Base-by-base conservation (phyloP, 371 early-diverging fungal species). In the Mucor saturninus region DNA sequence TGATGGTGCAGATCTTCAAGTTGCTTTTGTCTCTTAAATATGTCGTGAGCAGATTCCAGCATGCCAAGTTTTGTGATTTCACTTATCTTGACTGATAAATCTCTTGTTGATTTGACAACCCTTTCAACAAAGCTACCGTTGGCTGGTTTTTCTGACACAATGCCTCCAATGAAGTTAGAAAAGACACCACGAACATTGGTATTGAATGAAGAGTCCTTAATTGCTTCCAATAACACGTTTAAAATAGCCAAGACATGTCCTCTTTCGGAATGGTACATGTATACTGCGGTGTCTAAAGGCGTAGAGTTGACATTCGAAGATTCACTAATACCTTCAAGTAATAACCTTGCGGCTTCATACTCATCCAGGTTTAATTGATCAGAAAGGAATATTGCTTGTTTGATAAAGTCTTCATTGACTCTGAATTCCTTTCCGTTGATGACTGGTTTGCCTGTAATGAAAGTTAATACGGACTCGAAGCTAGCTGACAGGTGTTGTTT, bases 351-450 rank as follows among this genome's bases (percentile, higher is more conserved):
- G 2, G 93, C 93, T 13, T 84, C 73, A 61, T 83, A 80, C 65
- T 94, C 95, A 70, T 89, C 85, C 37, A 94, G 76, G 37, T 86
- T 80, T 48, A 95, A 78, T 48, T 92, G 84, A 69, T 93, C 92
- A 1, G 92, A 89, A 30, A 94, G 67, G 61, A 82, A 76, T 45
- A 86, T 68, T 1, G 86, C 85, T 50, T 83, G 80, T 14, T 74
- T 64, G 56, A 83, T 77, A 63, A 93, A 93, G 15, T 89, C 85
- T 6, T 79, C 77, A 70, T 87, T 92, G 58, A 89, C 81, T 57
- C 79, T 72, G 66, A 74, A 73, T 46, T 75, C 70, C 39, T 69
- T 74, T 38, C 78, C 75, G 39, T 83, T 75, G 49, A 87, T 83
- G 13, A 72, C 53, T 21, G 80, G 67, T 46, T 70, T 72, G 42